Evolutionary conservation across 2,329 filamentous ascomycete species (phyloP), one percentile per base, ranked within the genome.

Genomic region (Lecanicillium sp.): DNA sequence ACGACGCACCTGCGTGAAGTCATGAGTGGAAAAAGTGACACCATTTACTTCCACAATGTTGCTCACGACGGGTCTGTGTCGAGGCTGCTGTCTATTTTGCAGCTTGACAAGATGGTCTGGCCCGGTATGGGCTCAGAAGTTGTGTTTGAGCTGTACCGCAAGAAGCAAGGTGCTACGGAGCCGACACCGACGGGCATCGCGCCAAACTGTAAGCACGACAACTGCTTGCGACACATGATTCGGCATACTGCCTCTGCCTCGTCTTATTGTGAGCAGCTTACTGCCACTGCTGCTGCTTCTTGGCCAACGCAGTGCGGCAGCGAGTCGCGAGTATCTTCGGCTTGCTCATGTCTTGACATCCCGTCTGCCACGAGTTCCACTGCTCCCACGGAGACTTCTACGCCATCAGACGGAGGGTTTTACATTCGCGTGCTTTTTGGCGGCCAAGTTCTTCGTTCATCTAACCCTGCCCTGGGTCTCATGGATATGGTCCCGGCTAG

Each of bases 41-140:
- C 57, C 0, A 53, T 68, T 3, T 90, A 87, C 53, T 61, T 78
- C 31, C 85, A 92, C 52, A 89, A 90, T 46, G 70, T 92, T 28
- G 85, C 84, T 3, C 85, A 94, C 50, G 86, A 92, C 49, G 86
- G 85, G 3, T 81, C 76, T 4, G 53, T 89, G 6, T 78, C 80
- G 9, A 63, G 77, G 3, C 51, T 90, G 6, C 63, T 92, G 16
- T 75, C 75, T 3, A 70, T 89, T 13, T 54, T 92, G 51, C 85
- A 90, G 60, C 52, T 83, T 2, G 79, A 86, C 16, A 57, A 67
- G 37, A 90, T 90, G 84, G 78, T 87, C 1, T 90, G 85, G 85
- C 85, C 85, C 0, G 85, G 85, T 0, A 88, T 90, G 84, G 85
- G 85, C 0, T 68, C 76, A 9, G 85, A 90, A 60, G 68, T 90